phyloP scores from a whole-genome alignment of 1,284 basidiomycete species.

The Macrocybe sp. region DNA sequence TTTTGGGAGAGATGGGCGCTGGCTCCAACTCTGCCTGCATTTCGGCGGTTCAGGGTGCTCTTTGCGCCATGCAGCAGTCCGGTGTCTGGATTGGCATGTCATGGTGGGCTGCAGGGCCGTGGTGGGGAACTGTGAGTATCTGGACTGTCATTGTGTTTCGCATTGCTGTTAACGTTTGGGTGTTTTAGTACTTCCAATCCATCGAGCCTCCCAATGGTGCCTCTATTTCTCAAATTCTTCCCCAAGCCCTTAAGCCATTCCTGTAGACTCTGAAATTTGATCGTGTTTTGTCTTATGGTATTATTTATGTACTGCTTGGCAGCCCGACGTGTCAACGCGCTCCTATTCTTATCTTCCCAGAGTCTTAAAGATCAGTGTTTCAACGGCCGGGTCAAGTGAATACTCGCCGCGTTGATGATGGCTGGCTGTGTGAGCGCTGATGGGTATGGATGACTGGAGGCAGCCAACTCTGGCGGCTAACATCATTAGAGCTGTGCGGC shows the following conservation, averaged over 20 bases:
- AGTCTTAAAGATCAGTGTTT: too few species aligned
- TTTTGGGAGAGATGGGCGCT: conserved; percentile 60
- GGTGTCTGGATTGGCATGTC: conserved; percentile 50
- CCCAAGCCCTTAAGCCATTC: conserved; percentile 54
- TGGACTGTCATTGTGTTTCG: background rate
- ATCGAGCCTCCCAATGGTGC: conserved; percentile 58
- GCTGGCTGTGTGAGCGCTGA: too few species aligned
- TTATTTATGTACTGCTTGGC: background rate
- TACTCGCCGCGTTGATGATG: too few species aligned
- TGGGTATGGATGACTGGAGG: too few species aligned
- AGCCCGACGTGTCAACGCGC: too few species aligned
- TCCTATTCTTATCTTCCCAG: too few species aligned
- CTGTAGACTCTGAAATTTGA: conserved; percentile 27
- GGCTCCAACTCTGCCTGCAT: conserved; percentile 50
- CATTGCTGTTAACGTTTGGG: conserved; percentile 6
- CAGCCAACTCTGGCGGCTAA: too few species aligned
- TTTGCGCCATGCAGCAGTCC: conserved; percentile 54
- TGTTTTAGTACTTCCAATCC: conserved; percentile 50
- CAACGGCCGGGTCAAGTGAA: too few species aligned
- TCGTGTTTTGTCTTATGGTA: background rate
- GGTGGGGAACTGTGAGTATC: conserved; percentile 52
- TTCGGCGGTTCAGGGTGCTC: conserved; percentile 47
- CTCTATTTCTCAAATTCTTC: conserved; percentile 46
- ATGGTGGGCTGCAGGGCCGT: conserved; percentile 60
- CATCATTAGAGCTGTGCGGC: too few species aligned